Conservation (phyloP, 345 rosid species). For the Aquilaria sinensis region DNA sequence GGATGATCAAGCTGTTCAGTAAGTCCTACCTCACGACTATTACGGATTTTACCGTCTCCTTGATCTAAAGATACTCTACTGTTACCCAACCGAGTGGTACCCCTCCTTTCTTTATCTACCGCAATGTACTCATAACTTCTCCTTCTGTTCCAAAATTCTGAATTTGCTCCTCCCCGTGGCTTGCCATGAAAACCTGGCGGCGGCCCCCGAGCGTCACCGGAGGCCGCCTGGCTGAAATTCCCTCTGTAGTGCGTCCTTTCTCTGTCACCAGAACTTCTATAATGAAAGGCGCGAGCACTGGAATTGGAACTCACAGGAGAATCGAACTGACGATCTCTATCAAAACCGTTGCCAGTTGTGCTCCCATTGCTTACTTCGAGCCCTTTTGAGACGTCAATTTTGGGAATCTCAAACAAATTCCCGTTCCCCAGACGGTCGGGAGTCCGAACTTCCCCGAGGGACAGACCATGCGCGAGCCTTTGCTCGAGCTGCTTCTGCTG, state of each 20-base stretch:
- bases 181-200: constrained; percentile 44
- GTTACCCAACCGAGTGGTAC: constrained; percentile 21
- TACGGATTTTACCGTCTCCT: constrained; percentile 29
- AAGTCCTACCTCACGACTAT: constrained; percentile 28
- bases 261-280: constrained; percentile 30
- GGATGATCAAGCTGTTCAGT: constrained; percentile 59
- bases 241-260: constrained; percentile 37
- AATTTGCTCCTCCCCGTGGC: constrained; percentile 26
- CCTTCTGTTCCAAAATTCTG: constrained; percentile 26
- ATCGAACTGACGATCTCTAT: constrained; percentile 28
- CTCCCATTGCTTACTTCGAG: constrained; percentile 9
- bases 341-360: constrained; percentile 19
- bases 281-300: constrained; percentile 19
- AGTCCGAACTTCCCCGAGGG: constrained; percentile 36
- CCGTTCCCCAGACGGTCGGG: constrained; percentile 26
- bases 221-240: constrained; percentile 23
- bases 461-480: constrained; percentile 56
- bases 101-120: constrained; percentile 23
- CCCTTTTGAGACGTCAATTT: constrained; percentile 19
- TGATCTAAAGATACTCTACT: constrained; percentile 18
- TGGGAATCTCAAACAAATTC: constrained; percentile 23
- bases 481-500: constrained; percentile 35
- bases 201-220: constrained; percentile 17
- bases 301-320: constrained; percentile 17
- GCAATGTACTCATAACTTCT: constrained; percentile 25